A percentile compares a stretch with the other conserved stretches of the same genome.
Conservation (phyloP, 495 filamentous ascomycete species). For the Corynascus novoguineensis region DNA sequence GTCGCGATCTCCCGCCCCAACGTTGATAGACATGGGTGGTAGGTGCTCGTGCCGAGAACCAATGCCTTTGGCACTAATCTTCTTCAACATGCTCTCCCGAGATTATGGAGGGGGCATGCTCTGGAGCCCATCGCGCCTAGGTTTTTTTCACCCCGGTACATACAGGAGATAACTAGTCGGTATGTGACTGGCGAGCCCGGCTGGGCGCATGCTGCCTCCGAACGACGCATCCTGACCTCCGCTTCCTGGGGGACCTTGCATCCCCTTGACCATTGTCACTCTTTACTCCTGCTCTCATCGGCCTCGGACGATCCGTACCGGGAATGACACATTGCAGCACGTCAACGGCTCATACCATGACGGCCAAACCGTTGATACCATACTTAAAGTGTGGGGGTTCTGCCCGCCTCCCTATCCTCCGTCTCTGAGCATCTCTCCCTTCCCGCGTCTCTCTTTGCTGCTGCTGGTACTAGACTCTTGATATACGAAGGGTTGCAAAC, state of each 20-base stretch:
- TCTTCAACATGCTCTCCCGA: constrained; percentile 32
- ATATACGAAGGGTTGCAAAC: not conserved
- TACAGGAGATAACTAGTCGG: constrained; percentile 36
- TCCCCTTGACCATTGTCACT: constrained; percentile 15
- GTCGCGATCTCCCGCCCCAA: constrained; percentile 24
- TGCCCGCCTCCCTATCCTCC: constrained; percentile 14
- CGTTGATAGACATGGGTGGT: constrained; percentile 29
- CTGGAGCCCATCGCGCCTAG: constrained; percentile 22
- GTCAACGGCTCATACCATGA: constrained; percentile 28
- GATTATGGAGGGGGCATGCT: constrained; percentile 28
- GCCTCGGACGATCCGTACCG: constrained; percentile 21
- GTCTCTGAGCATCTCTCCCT: constrained; percentile 8
- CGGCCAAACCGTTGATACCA: constrained; percentile 25
- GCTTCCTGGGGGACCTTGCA: constrained; percentile 20
- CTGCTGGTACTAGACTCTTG: not conserved
- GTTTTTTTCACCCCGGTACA: constrained; percentile 13
- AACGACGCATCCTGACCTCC: constrained; percentile 21
- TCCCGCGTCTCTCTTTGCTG: not conserved
- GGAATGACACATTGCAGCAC: constrained; percentile 30
- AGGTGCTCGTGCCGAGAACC: constrained; percentile 27
- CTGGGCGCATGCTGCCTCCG: constrained; percentile 19
- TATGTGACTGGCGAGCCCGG: constrained; percentile 31
- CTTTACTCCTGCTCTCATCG: constrained; percentile 11
- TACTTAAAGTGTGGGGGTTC: constrained; percentile 31
- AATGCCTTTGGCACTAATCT: constrained; percentile 25